Evolutionary conservation across 108 stramenopile genomes (phyloP).

Genomic region (Cyclostephanos tholiformis): DNA sequence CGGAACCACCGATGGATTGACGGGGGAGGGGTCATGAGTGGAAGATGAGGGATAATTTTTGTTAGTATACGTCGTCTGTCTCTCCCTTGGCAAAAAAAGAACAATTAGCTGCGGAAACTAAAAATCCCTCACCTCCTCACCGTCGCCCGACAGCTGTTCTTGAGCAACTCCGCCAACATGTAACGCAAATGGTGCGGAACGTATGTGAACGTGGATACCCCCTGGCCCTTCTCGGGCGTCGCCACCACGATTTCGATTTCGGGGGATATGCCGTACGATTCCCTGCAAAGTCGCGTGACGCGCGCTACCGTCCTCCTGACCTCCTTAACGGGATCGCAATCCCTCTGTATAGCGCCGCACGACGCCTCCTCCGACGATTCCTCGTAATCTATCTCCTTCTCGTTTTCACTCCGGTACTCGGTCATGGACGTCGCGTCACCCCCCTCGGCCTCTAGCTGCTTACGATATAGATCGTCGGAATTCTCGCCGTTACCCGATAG

Average conservation of each 20-base stretch:
- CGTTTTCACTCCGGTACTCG: constrained; percentile 22
- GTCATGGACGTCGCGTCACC: constrained; percentile 16
- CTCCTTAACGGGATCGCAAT: constrained; percentile 77
- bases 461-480: constrained; percentile 37
- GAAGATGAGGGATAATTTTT: not conserved
- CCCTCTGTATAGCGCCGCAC: constrained; percentile 75
- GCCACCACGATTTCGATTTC: constrained; percentile 81
- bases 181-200: constrained; percentile 96
- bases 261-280: constrained; percentile 75
- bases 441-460: constrained; percentile 38
- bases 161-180: constrained; percentile 95
- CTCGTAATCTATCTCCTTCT: constrained; percentile 5
- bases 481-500: constrained; percentile 52
- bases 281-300: constrained; percentile 59
- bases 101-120: not conserved
- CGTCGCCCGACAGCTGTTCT: constrained; percentile 95
- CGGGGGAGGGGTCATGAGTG: not conserved
- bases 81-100: not conserved
- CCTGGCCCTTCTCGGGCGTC: constrained; percentile 30
- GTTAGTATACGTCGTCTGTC: not conserved
- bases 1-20: not conserved
- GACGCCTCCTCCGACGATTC: constrained; percentile 17
- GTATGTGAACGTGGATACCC: constrained; percentile 71
- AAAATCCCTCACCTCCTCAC: constrained; percentile 55
- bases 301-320: constrained; percentile 60